These are phyloP conservation scores for Fusarium proliferatum DNA, from an alignment of 2,329 filamentous ascomycete genomes.

Conservation along the genomic window DNA sequence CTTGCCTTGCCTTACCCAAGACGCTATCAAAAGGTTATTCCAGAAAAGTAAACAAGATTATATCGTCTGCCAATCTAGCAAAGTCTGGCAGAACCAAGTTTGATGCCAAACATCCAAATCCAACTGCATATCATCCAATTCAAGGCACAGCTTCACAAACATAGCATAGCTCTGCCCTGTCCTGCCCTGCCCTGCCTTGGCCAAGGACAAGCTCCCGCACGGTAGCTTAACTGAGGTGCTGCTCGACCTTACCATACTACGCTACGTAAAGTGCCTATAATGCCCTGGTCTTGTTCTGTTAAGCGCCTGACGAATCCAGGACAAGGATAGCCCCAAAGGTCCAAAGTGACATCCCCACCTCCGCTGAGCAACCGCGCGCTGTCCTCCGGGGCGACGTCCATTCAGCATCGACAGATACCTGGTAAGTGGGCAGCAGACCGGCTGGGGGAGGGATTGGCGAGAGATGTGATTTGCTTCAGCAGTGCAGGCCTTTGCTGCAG, in stretches of 20 bases:
- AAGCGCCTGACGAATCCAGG: slow-evolving; percentile 40
- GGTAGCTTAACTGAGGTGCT: slow-evolving; percentile 11
- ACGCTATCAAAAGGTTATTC: neutral
- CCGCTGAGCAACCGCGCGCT: slow-evolving; percentile 45
- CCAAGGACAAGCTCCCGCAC: slow-evolving; percentile 6
- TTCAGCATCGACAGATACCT: slow-evolving; percentile 37
- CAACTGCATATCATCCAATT: slow-evolving; percentile 39
- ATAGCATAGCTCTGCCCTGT: slow-evolving; percentile 22
- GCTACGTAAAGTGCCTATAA: slow-evolving; percentile 1
- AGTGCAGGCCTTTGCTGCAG: slow-evolving; percentile 22
- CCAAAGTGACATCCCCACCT: slow-evolving; percentile 43
- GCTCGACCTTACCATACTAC: neutral
- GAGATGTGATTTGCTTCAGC: slow-evolving; percentile 41
- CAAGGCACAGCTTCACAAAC: slow-evolving; percentile 36
- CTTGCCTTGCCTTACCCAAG: neutral
- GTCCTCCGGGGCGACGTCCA: slow-evolving; percentile 38
- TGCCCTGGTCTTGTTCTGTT: slow-evolving; percentile 24
- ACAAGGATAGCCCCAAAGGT: slow-evolving; percentile 30
- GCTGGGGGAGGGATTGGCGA: slow-evolving; percentile 37
- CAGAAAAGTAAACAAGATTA: slow-evolving; percentile 13
- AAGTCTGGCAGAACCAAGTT: slow-evolving; percentile 26
- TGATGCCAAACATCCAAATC: slow-evolving; percentile 39
- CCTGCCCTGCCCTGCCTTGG: slow-evolving; percentile 1
- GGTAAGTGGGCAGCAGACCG: slow-evolving; percentile 33
- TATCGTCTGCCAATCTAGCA: neutral